Percentiles rank a stretch among this genome's conserved stretches.
phyloP scores from a whole-genome alignment of 1,284 basidiomycete genomes.

The Mycosarcoma mackinlayi region DNA sequence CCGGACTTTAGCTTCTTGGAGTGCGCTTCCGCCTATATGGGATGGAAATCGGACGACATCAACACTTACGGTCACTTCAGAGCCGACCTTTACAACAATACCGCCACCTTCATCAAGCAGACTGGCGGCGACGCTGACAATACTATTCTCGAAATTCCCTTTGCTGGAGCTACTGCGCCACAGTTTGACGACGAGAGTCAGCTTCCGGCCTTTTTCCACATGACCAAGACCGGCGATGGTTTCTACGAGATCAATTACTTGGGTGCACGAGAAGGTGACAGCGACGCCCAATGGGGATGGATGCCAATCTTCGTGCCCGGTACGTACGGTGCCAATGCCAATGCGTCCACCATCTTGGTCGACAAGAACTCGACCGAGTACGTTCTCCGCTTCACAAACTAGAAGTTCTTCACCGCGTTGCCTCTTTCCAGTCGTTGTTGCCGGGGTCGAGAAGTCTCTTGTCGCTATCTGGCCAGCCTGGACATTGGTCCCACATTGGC shows the following conservation, averaged over 20 bases:
- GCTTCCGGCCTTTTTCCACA: slow-evolving; percentile 3
- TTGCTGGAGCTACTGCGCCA: not conserved
- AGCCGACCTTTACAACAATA: not conserved
- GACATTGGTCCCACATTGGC: no score
- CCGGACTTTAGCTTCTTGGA: slow-evolving; percentile 12
- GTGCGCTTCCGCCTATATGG: slow-evolving; percentile 19
- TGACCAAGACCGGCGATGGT: slow-evolving; percentile 5
- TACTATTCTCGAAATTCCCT: not conserved
- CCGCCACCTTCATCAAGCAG: not conserved
- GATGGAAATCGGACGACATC: slow-evolving; percentile 4
- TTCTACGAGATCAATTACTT: slow-evolving; percentile 11
- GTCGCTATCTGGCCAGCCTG: no score
- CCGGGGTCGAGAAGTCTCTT: no score
- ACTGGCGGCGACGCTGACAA: slow-evolving; percentile 5
- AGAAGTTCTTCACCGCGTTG: no score
- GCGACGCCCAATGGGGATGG: slow-evolving; percentile 1
- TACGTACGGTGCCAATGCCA: not conserved
- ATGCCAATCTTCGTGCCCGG: not conserved
- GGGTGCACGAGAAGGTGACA: not conserved
- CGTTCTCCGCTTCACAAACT: slow-evolving; percentile 15
- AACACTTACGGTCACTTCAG: slow-evolving; percentile 18
- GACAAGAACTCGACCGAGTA: slow-evolving; percentile 1
- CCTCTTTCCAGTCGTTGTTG: no score
- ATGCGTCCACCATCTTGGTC: not conserved
- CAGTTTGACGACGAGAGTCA: not conserved